phyloP scores from a whole-genome alignment of 2,329 filamentous ascomycete species.

The Arthroderma uncinatum region DNA sequence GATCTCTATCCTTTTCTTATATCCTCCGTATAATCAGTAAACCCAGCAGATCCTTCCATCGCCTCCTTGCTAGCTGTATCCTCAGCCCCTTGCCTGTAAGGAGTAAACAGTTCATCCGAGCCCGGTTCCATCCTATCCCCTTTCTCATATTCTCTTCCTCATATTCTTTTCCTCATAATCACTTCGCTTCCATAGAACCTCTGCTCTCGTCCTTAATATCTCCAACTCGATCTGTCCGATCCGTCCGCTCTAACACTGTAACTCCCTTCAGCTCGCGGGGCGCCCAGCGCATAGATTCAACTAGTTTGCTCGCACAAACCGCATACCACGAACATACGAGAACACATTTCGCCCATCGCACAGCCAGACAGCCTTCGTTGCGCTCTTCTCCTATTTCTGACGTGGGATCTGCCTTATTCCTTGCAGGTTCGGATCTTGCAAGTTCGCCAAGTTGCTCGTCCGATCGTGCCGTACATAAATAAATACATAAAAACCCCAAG shows the following conservation, averaged over 20 bases:
- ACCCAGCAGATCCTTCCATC: too few species aligned
- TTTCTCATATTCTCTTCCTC: neutral
- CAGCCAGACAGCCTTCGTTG: neutral
- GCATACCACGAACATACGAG: neutral
- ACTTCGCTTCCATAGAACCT: neutral
- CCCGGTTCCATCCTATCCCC: neutral
- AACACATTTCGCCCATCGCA: too few species aligned
- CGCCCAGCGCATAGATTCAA: too few species aligned
- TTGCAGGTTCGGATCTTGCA: too few species aligned
- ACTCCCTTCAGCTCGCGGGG: neutral
- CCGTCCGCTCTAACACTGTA: too few species aligned
- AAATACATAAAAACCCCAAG: neutral
- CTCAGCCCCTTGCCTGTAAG: too few species aligned
- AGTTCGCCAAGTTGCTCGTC: too few species aligned
- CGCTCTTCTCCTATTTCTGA: neutral
- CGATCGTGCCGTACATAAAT: neutral
- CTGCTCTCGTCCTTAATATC: neutral
- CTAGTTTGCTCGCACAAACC: neutral
- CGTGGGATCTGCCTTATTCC: too few species aligned
- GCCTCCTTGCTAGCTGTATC: too few species aligned
- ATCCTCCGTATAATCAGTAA: too few species aligned
- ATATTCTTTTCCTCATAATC: neutral
- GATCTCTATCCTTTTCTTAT: neutral
- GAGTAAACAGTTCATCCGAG: neutral
- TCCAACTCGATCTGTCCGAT: too few species aligned